Evolutionary conservation across 2,329 filamentous ascomycete genomes (phyloP).

Genomic region (Ophiocordyceps unilateralis): DNA sequence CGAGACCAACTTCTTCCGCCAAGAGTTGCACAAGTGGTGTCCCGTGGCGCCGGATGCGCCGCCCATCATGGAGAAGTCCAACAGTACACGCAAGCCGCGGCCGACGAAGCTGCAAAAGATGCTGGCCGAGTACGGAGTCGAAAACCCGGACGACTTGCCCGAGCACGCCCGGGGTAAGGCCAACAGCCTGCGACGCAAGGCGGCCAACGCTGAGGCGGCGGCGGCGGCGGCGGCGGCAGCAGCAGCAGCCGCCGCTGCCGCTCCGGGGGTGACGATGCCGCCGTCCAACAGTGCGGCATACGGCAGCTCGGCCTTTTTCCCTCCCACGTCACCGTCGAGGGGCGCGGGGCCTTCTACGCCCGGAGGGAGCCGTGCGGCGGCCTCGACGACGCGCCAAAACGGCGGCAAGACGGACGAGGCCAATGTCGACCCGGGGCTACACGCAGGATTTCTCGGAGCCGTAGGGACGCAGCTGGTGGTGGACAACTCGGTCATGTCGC

Average conservation of each 20-base stretch:
- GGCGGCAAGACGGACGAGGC: slow-evolving; percentile 18
- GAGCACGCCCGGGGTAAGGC: slow-evolving; percentile 67
- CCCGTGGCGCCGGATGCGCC: slow-evolving; percentile 77
- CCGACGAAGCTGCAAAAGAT: slow-evolving; percentile 96
- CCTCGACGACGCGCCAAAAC: slow-evolving; percentile 10
- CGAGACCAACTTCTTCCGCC: slow-evolving; percentile 96
- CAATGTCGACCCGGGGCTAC: slow-evolving; percentile 21
- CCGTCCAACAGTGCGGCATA: slow-evolving; percentile 8
- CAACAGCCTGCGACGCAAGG: slow-evolving; percentile 55
- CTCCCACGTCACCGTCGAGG: slow-evolving; percentile 4
- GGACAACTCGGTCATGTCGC: slow-evolving; percentile 21
- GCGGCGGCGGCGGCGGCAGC: slow-evolving; percentile 15
- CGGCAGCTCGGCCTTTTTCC: slow-evolving; percentile 10
- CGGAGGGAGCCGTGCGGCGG: slow-evolving; percentile 12
- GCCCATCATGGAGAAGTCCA: slow-evolving; percentile 69
- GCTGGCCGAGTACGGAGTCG: slow-evolving; percentile 72
- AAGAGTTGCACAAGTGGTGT: slow-evolving; percentile 88
- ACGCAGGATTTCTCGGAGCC: slow-evolving; percentile 25
- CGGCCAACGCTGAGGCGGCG: slow-evolving; percentile 38
- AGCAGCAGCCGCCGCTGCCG: slow-evolving; percentile 5
- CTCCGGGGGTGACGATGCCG: slow-evolving; percentile 6
- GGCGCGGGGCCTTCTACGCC: slow-evolving; percentile 5
- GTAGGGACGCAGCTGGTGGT: slow-evolving; percentile 24
- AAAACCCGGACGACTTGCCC: slow-evolving; percentile 80
- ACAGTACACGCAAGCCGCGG: slow-evolving; percentile 85